Conservation (phyloP, 805 yeast genomes). For the Yamadazyma tumulicola region DNA sequence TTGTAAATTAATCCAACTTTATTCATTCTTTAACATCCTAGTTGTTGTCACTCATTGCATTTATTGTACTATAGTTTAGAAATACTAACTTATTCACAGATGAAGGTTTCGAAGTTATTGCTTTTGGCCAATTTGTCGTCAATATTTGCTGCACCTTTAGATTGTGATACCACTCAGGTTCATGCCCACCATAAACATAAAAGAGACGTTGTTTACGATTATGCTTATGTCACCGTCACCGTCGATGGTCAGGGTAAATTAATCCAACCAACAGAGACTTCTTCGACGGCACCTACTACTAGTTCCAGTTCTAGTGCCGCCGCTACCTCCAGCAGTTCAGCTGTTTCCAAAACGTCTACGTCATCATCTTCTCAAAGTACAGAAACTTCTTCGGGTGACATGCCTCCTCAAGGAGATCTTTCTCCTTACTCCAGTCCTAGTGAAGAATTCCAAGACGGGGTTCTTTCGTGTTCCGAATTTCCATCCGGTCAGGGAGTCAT, state of each 20-base stretch:
- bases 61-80: not conserved
- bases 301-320: constrained; percentile 17
- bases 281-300: constrained; percentile 13
- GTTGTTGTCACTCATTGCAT: too few relatives aligned
- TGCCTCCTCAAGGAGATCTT: constrained; percentile 47
- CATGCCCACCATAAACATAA: constrained; percentile 63
- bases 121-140: constrained; percentile 5
- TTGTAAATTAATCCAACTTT: too few relatives aligned
- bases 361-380: constrained; percentile 28
- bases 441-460: constrained; percentile 64
- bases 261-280: constrained; percentile 20
- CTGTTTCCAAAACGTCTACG: constrained; percentile 8
- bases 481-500: constrained; percentile 76
- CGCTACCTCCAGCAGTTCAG: constrained; percentile 10
- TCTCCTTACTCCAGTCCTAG: constrained; percentile 46
- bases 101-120: constrained; percentile 13
- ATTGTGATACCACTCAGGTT: constrained; percentile 18
- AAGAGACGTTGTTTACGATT: constrained; percentile 51
- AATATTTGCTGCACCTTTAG: constrained; percentile 12
- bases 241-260: constrained; percentile 43
- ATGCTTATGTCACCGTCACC: constrained; percentile 40
- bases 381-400: constrained; percentile 23
- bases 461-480: constrained; percentile 61
- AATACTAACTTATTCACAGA: constrained; percentile 9
- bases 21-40: too few relatives aligned